Evolutionary conservation across 2,329 filamentous ascomycete genomes (phyloP), one percentile per base, ranked within the genome.

Genomic region (Fusarium pilosicola): DNA sequence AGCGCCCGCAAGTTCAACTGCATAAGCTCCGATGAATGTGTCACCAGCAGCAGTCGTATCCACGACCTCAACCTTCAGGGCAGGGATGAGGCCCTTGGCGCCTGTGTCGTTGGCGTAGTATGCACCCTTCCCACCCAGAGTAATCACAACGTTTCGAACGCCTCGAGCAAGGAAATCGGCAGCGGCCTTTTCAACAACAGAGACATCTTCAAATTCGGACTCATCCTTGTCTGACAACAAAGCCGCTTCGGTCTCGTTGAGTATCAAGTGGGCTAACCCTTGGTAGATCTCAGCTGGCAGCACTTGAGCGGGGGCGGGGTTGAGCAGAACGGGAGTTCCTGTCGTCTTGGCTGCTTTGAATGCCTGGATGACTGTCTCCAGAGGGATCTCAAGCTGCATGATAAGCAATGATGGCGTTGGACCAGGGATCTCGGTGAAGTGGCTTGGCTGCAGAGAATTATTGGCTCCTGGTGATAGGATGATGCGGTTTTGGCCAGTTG

Each of bases 11-110:
- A 68, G 48, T 1, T 68, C 42, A 1, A 68, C 65, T 17, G 94
- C 93, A 80, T 97, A 97, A n/a, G 90, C 93, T 2, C 96, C 96
- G 6, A 97, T 94, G 83, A 97, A 98, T 0, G 96, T 97, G 81
- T 98, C 96, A 0, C 96, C 96, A 8, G 96, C 96, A 2, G 93
- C 96, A 9, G 96, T 98, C 2, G 96, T 98, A 81, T 98, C 96
- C 6, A 97, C 90, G 2, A 98, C 96, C 9, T 81, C 83, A 10
- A 94, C 92, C 81, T 93, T 92, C 68, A 89, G 86, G 0, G 93
- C 94, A 1, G 84, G 81, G 5, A 95, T 81, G 69, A 90, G 78
- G 1, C 85, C 87, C 58, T 84, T 85, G 39, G 74, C 76, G 18
- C 81, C 82, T 2, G 67, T 75, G 32, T 73, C 82, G 22, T 85